These are phyloP conservation scores for Lactarius quietus DNA, from an alignment of 768 basidiomycete genomes.

Conservation along the genomic window DNA sequence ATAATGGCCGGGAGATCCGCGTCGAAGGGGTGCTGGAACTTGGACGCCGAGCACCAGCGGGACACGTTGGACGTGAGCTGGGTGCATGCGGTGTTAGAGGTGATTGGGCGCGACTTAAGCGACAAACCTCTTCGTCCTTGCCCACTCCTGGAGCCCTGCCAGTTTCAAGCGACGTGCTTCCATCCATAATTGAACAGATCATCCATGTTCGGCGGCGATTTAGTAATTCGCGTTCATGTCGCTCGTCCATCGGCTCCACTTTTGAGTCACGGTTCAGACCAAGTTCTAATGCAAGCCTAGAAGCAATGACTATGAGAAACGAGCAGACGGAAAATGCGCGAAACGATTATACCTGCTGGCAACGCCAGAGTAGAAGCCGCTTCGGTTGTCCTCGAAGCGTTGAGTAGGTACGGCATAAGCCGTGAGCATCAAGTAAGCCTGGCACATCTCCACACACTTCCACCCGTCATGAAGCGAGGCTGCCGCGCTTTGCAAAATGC, in stretches of 20 bases:
- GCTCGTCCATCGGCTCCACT: slow-evolving; percentile 42
- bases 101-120: slow-evolving; percentile 30
- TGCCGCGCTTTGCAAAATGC: slow-evolving; percentile 57
- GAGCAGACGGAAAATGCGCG: background rate
- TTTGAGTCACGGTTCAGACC: slow-evolving; percentile 55
- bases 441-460: slow-evolving; percentile 72
- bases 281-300: slow-evolving; percentile 68
- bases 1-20: slow-evolving; percentile 32
- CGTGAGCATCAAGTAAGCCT: slow-evolving; percentile 68
- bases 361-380: slow-evolving; percentile 69
- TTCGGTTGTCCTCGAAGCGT: slow-evolving; percentile 67
- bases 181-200: slow-evolving; percentile 71
- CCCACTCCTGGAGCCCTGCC: slow-evolving; percentile 67
- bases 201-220: slow-evolving; percentile 76
- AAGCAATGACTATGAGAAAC: slow-evolving; percentile 1
- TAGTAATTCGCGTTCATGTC: slow-evolving; percentile 59
- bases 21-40: slow-evolving; percentile 32
- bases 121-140: slow-evolving; percentile 57
- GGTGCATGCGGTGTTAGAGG: slow-evolving; percentile 33
- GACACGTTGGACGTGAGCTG: slow-evolving; percentile 34
- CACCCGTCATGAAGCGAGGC: slow-evolving; percentile 57
- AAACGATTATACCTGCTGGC: slow-evolving; percentile 50
- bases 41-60: slow-evolving; percentile 29
- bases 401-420: slow-evolving; percentile 60
- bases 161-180: slow-evolving; percentile 69